A percentile compares a stretch with the other conserved stretches of the same genome.
These are phyloP conservation scores for Phytophthora parvispora DNA, from an alignment of 352 stramenopile genomes.

Conservation along the genomic window DNA sequence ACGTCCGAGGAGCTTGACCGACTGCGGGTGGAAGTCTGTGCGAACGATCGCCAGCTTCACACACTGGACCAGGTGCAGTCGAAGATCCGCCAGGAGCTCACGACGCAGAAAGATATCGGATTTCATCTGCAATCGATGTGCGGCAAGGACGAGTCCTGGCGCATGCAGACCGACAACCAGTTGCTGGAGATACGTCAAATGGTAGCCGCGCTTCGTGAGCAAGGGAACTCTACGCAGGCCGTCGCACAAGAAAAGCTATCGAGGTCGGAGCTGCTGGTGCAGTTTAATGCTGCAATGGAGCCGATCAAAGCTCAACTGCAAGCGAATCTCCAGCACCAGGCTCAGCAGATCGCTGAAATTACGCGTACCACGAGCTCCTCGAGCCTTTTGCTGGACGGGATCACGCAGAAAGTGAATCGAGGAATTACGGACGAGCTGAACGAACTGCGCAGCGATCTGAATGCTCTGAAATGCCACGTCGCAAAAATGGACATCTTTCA, in stretches of 20 bases:
- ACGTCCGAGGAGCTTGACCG: conserved; percentile 82
- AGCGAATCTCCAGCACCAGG: conserved; percentile 78
- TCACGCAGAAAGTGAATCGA: conserved; percentile 77
- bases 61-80: conserved; percentile 81
- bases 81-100: conserved; percentile 83
- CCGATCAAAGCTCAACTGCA: conserved; percentile 85
- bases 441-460: conserved; percentile 63
- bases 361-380: conserved; percentile 68
- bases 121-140: conserved; percentile 87
- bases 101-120: conserved; percentile 84
- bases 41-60: conserved; percentile 79
- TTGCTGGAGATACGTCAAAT: conserved; percentile 82
- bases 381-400: conserved; percentile 61
- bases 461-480: conserved; percentile 65
- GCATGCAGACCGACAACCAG: conserved; percentile 87
- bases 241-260: conserved; percentile 83
- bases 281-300: conserved; percentile 87
- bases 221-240: conserved; percentile 71
- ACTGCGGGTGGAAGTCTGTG: conserved; percentile 74
- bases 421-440: conserved; percentile 60
- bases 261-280: conserved; percentile 73
- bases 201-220: conserved; percentile 74
- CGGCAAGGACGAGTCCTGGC: conserved; percentile 89
- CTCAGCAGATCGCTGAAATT: conserved; percentile 78
- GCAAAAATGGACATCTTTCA: conserved; percentile 49